Evolutionary conservation across 2,329 filamentous ascomycete genomes (phyloP), one percentile per base, ranked within the genome.

Genomic region (Pseudopithomyces chartarum): DNA sequence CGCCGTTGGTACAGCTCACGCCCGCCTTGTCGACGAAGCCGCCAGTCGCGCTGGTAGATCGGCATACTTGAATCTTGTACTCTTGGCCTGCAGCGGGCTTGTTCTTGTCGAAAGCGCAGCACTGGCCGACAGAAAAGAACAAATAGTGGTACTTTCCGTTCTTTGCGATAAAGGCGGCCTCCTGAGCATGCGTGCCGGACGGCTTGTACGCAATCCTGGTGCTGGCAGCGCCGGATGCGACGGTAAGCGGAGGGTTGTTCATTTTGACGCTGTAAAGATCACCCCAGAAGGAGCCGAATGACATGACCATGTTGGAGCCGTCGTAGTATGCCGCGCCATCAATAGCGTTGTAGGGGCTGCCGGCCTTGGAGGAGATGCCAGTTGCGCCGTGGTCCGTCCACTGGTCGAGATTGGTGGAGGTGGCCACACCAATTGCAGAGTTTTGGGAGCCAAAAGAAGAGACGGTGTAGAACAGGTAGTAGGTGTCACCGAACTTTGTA

Each of bases 391-490:
- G 80, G 66, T 89, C 86, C 1, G 80, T 85, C 86, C 86, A 89
- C 15, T 76, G 74, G 26, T 84, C 81, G 70, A 85, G 76, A 4
- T 76, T 76, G 4, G 63, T 64, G n/a, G 78, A 81, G 0, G 79
- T 84, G 1, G 82, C 83, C 4, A 84, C 73, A 17, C 88, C 87
- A 59, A 90, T 89, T 33, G 84, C 84, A 0, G 84, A 87, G 69
- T 80, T 74, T 60, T 88, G 85, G 0, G 79, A 81, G 0, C 87
- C 87, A 60, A 87, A 88, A 0, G 81, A 78, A 34, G 82, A 86
- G n/a, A 89, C 85, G 1, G 84, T 79, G 73, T 90, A 89, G 80
- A 87, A 89, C n/a, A 86, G 73, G 64, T 88, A 83, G 76, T 89
- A 90, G 0, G 79, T 78, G 52, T 75, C 77, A 59, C 82, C 83